phyloP scores from a whole-genome alignment of 371 early-diverging fungal genomes.

The Conidiobolus incongruus region DNA sequence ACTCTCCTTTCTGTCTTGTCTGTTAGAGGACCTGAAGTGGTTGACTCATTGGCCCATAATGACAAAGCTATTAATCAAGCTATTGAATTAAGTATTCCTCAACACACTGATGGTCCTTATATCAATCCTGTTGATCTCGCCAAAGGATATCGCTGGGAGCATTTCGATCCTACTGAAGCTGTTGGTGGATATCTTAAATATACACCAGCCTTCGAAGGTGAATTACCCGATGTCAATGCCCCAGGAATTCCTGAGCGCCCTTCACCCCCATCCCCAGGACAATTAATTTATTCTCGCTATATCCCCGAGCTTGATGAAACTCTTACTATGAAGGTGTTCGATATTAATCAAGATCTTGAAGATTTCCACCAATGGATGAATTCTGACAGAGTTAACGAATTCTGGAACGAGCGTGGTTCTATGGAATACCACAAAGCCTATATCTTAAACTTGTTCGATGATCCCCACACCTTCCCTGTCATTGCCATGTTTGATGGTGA shows the following conservation, averaged over 20 bases:
- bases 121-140: no score
- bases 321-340: background rate
- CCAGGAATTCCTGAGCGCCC: no score
- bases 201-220: no score
- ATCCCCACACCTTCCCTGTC: background rate
- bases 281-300: background rate
- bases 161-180: no score
- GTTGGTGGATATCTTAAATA: no score
- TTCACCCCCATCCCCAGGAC: background rate
- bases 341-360: background rate
- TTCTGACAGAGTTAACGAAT: background rate
- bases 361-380: background rate
- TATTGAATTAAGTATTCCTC: no score
- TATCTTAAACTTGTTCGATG: background rate
- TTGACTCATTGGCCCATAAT: slow-evolving; percentile 1
- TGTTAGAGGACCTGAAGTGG: slow-evolving; percentile 8
- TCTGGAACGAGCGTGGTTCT: background rate
- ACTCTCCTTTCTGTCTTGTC: slow-evolving; percentile 8
- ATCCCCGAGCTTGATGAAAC: background rate
- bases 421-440: background rate
- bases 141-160: no score
- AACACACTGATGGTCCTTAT: no score
- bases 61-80: no score
- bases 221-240: no score
- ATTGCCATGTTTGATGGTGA: background rate